These are phyloP conservation scores for Vicia faba DNA, from an alignment of 306 rosid species.

Conservation along the genomic window DNA sequence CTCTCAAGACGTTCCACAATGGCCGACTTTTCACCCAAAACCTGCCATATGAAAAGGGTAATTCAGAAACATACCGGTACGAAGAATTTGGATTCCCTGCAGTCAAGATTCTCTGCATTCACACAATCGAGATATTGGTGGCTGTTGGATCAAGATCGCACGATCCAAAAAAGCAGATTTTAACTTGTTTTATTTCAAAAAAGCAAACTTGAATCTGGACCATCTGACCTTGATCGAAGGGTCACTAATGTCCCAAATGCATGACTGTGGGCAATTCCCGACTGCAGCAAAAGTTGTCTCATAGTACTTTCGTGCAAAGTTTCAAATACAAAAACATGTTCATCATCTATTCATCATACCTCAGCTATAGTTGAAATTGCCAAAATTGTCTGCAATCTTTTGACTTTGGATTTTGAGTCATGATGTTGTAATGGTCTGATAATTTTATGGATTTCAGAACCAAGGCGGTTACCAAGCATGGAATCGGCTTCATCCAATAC, in stretches of 20 bases:
- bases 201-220: no score
- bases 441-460: slow-evolving; percentile 68
- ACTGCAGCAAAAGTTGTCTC: neutral
- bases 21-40: slow-evolving; percentile 46
- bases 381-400: slow-evolving; percentile 79
- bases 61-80: slow-evolving; percentile 23
- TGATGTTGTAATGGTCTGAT: slow-evolving; percentile 58
- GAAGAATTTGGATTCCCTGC: neutral
- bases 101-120: neutral
- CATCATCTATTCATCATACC: slow-evolving; percentile 42
- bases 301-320: neutral
- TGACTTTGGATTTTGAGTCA: slow-evolving; percentile 52
- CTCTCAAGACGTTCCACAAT: slow-evolving; percentile 40
- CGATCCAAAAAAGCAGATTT: no score
- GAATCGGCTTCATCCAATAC: slow-evolving; percentile 82
- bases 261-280: no score
- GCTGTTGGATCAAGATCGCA: neutral
- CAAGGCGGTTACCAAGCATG: slow-evolving; percentile 76
- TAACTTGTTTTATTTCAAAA: no score
- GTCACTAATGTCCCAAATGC: neutral
- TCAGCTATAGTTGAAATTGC: slow-evolving; percentile 73
- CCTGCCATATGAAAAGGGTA: slow-evolving; percentile 42
- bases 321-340: slow-evolving; percentile 10
- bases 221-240: neutral
- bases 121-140: neutral